These are phyloP conservation scores for Dovyalis caffra DNA, from an alignment of 345 rosid genomes.

Conservation along the genomic window DNA sequence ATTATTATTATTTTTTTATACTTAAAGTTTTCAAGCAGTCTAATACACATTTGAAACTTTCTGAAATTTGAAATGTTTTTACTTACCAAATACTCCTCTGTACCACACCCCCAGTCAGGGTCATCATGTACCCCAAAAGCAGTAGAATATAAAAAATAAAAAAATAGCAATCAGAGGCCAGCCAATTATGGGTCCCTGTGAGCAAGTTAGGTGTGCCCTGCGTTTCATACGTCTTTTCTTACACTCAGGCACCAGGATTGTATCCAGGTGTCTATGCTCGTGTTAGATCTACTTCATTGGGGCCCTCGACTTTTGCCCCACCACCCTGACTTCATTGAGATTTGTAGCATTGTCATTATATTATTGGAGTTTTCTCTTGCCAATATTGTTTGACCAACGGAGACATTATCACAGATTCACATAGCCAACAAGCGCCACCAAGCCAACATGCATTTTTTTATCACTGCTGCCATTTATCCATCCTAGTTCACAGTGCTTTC, in stretches of 20 bases:
- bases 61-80: too few species aligned
- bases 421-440: background rate
- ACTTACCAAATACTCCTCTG: too few species aligned
- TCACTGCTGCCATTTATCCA: too few species aligned
- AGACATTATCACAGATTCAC: slow-evolving; percentile 14
- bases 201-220: background rate
- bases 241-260: background rate
- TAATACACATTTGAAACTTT: too few species aligned
- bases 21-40: too few species aligned
- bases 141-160: background rate
- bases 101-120: too few species aligned
- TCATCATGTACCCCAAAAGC: background rate
- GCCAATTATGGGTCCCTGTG: background rate
- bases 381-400: background rate
- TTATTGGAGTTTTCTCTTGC: background rate
- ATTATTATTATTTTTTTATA: too few species aligned
- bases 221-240: too few species aligned
- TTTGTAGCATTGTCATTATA: background rate
- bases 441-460: background rate
- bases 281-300: background rate
- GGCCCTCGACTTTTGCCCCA: background rate
- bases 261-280: background rate
- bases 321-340: background rate
- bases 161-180: background rate
- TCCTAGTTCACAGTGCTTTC: too few species aligned